Evolutionary conservation across 768 basidiomycete species (phyloP), one percentile per base, ranked within the genome.

Genomic region (Tylopilus vinaceipallidus): DNA sequence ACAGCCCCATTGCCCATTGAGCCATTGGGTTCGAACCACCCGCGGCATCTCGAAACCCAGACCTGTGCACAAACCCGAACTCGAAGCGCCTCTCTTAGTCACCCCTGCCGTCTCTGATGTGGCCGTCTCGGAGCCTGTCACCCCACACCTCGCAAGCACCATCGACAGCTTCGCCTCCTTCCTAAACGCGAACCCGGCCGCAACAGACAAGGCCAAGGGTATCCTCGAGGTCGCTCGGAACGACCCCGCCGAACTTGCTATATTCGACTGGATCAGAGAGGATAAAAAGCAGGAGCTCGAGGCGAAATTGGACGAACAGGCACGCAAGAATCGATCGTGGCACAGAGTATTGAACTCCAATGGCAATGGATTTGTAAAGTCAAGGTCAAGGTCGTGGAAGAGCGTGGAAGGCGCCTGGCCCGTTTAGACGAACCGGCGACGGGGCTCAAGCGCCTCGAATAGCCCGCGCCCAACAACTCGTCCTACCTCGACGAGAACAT

Each of bases 331-430:
- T 94, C 95, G 66, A 92, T 98, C 46, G 79, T 98, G 42, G 88
- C 94, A 3, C 95, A 98, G 67, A 95, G 95, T 14, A 93, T 99
- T 61, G 97, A 98, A 71, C 83, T 98, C 20, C 97, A 98, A 66
- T 85, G 94, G 42, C 81, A 91, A 46, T 98, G 95, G 95, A 89
- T 99, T 35, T 84, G 91, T 26, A 93, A 98, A 50, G 85, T 98
- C 76, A 97, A 98, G 73, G 79, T 94, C 42, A 88, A 86, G 55
- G 95, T 99, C 49, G 95, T 98, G 70, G 82, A 92, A 63, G 97
- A 99, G 69, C 92, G 97, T 36, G 93, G 93, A 14, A 94, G 94
- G 12, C 88, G 97, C 47, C 79, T 99, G 10, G 88, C 93, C 38
- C 97, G 94, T 69, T 83, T 99, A 29, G 93, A 95, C 62, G 90